A percentile compares a stretch with the other conserved stretches of the same genome.
These are phyloP conservation scores for Pulveroboletus sp. DNA, from an alignment of 768 basidiomycete species.

Conservation along the genomic window DNA sequence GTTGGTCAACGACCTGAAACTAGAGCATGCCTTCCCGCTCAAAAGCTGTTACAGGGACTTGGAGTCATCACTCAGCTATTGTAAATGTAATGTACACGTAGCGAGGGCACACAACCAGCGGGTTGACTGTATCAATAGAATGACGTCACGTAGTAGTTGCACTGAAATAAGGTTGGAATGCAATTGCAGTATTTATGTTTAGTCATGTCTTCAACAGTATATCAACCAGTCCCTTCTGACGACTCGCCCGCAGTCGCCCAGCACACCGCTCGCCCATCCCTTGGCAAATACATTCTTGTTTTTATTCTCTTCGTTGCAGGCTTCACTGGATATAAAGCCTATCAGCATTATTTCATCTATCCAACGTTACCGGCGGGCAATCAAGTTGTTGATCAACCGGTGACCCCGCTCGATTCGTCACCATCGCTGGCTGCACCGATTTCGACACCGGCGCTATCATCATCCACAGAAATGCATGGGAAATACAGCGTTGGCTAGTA, in stretches of 20 bases:
- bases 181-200: conserved; percentile 2
- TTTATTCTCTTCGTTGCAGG: conserved; percentile 35
- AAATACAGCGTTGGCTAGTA: conserved; percentile 84
- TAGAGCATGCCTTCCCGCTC: conserved; percentile 2
- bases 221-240: conserved; percentile 20
- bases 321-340: conserved; percentile 42
- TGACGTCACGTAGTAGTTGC: conserved; percentile 17
- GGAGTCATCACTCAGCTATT: conserved; percentile 72
- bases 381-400: conserved; percentile 16
- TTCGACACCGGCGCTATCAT: conserved; percentile 12
- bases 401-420: conserved; percentile 7
- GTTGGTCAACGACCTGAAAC: conserved; percentile 35
- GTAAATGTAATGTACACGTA: too few relatives aligned
- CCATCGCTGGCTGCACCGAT: not conserved
- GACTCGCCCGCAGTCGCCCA: conserved; percentile 17
- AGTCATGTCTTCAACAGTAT: conserved; percentile 24
- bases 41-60: conserved; percentile 50
- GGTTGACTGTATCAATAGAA: not conserved
- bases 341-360: conserved; percentile 35
- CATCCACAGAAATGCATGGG: conserved; percentile 41
- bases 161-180: conserved; percentile 17
- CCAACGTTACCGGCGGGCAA: conserved; percentile 6
- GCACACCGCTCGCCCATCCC: conserved; percentile 24
- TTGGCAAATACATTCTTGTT: conserved; percentile 35
- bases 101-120: too few relatives aligned